These are phyloP conservation scores for Fabrea salina DNA, from an alignment of 169 alveolate species.

Conservation along the genomic window DNA sequence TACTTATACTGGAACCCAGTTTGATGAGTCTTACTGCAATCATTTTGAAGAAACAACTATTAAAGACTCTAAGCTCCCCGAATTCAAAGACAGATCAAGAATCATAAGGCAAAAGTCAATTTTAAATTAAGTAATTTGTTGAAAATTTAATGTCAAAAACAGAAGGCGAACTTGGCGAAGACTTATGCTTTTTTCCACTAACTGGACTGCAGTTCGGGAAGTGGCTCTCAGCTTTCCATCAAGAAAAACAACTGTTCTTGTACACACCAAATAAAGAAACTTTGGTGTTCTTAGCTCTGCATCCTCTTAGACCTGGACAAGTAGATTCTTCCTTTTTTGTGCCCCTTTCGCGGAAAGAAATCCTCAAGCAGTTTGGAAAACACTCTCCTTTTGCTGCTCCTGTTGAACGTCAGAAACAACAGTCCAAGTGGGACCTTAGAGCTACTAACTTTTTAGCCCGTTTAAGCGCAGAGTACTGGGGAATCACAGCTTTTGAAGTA, in stretches of 20 bases:
- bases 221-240: slow-evolving; percentile 23
- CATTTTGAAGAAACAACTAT: too few species aligned
- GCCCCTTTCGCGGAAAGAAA: slow-evolving; percentile 8
- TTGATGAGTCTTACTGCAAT: too few species aligned
- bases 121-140: too few species aligned
- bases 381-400: slow-evolving; percentile 25
- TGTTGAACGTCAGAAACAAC: background rate
- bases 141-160: background rate
- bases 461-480: slow-evolving; percentile 21
- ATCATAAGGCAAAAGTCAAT: too few species aligned
- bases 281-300: slow-evolving; percentile 12
- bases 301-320: background rate
- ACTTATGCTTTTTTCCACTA: slow-evolving; percentile 4
- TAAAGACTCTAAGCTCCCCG: too few species aligned
- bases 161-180: background rate
- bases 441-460: background rate
- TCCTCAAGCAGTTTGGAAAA: background rate
- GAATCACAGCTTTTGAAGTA: slow-evolving; percentile 52
- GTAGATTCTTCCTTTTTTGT: background rate
- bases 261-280: background rate
- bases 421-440: background rate
- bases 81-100: too few species aligned
- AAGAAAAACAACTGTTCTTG: slow-evolving; percentile 11
- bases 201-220: slow-evolving; percentile 25
- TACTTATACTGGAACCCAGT: too few species aligned